Base-by-base conservation (phyloP, 192 early-diverging fungal species). In the Gonapodya prolifera region DNA sequence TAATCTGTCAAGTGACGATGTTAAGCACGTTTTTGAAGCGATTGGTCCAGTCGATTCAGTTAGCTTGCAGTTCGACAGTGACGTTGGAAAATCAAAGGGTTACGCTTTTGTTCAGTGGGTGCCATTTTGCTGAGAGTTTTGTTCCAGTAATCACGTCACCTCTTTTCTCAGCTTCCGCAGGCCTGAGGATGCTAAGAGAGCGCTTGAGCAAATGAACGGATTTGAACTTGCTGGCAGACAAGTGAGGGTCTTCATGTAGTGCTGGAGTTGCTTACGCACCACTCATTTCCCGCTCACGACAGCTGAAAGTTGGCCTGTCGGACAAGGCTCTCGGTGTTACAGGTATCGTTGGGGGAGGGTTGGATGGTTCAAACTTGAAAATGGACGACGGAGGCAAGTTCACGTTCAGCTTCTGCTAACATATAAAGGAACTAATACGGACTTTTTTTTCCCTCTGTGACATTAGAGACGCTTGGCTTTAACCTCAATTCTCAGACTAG, bases 1-100 rank as follows among this genome's bases (percentile, higher is more conserved):
- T 36, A 83, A 78, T 34, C 75, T 88, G 35, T 85, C 85, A 17
- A 85, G 86, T 75, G 83, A 84, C 31, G 97, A 98, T 83, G 80
- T 98, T 75, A 84, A 86, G 76, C 84, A 85, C 34, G 86, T 94
- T 18, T 95, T 97, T 79, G 92, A 94, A 80, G 84, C 91, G 61
- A 93, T 94, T 86, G 97, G 95, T 1, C 83, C 84, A 0, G 84
- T 98, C 23, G 95, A 96, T 61, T 90, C 88, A 79, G 91, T 96
- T 78, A 90, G 90, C 75, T 81, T 98, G 23, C 91, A 92, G 82
- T 91, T 86, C 78, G 92, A 92, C 77, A 81, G 87, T 0, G 90
- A 90, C 33, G 89, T 91, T 1, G 92, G 91, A 29, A 84, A 87
- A 75, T 94, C 92, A 29, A 85, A 86, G 80, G 90, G 94, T 30